phyloP scores from a whole-genome alignment of 2,329 filamentous ascomycete species.

The Bipolaris gigantea region DNA sequence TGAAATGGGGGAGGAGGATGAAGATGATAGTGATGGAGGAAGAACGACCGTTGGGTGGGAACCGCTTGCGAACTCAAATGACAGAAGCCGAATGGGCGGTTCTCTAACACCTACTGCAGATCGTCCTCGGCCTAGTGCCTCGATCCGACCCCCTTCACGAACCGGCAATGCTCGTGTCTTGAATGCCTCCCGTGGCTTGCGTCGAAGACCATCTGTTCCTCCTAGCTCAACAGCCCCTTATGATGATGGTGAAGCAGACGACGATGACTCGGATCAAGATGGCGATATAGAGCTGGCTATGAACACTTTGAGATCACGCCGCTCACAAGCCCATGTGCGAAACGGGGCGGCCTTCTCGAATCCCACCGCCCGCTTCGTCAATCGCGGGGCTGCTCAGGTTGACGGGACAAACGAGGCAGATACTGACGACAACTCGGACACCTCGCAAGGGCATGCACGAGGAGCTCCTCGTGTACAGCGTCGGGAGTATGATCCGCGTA shows the following conservation, averaged over 20 bases:
- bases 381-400: slow-evolving; percentile 27
- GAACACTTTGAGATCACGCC: slow-evolving; percentile 37
- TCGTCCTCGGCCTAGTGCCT: slow-evolving; percentile 46
- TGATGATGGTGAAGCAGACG: slow-evolving; percentile 48
- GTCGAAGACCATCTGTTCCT: slow-evolving; percentile 43
- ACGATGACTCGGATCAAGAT: slow-evolving; percentile 48
- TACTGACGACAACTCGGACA: slow-evolving; percentile 46
- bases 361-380: slow-evolving; percentile 28
- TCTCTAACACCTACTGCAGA: slow-evolving; percentile 54
- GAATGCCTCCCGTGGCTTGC: slow-evolving; percentile 44
- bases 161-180: slow-evolving; percentile 37
- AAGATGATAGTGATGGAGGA: slow-evolving; percentile 48
- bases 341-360: slow-evolving; percentile 29
- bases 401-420: slow-evolving; percentile 37
- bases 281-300: slow-evolving; percentile 44
- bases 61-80: slow-evolving; percentile 50
- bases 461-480: slow-evolving; percentile 29
- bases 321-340: slow-evolving; percentile 42
- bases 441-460: slow-evolving; percentile 37
- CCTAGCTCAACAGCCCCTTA: slow-evolving; percentile 41
- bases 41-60: slow-evolving; percentile 52
- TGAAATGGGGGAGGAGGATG: slow-evolving; percentile 43
- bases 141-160: slow-evolving; percentile 46
- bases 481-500: slow-evolving; percentile 46
- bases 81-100: slow-evolving; percentile 49